Conservation (phyloP, 1,284 basidiomycete genomes). For the Boletus semigastroideus region DNA sequence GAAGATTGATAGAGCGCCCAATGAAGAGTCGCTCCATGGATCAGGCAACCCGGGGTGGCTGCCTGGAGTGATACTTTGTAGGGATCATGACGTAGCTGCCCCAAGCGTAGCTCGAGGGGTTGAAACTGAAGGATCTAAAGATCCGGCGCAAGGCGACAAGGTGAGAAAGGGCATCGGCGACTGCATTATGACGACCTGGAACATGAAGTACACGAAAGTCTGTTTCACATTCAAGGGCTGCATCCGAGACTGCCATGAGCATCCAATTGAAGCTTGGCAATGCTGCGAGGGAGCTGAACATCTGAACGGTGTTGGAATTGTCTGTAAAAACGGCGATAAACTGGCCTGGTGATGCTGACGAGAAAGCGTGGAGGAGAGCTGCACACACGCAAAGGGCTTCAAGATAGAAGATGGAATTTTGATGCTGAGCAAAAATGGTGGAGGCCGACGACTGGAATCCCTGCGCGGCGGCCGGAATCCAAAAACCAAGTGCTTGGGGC, state of each 20-base stretch:
- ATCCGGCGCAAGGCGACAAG: too few species aligned
- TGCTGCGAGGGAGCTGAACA: constrained; percentile 24
- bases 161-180: neutral
- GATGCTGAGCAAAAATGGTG: neutral
- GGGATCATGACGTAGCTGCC: neutral
- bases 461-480: constrained; percentile 17
- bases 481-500: constrained; percentile 1
- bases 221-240: constrained; percentile 6
- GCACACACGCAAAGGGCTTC: constrained; percentile 30
- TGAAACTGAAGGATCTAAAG: neutral
- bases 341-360: too few species aligned
- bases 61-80: neutral
- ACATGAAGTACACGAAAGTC: constrained; percentile 17
- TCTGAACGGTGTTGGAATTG: constrained; percentile 24
- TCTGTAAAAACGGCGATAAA: constrained; percentile 18
- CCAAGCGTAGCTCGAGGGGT: neutral
- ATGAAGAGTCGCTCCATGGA: neutral
- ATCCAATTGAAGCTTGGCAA: constrained; percentile 21
- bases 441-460: too few species aligned
- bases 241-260: neutral
- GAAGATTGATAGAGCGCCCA: neutral
- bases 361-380: constrained; percentile 3
- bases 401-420: constrained; percentile 26
- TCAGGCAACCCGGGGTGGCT: neutral
- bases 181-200: neutral